These are phyloP conservation scores for Pleurotus tuber-regium DNA, from an alignment of 768 basidiomycete genomes.

Conservation along the genomic window DNA sequence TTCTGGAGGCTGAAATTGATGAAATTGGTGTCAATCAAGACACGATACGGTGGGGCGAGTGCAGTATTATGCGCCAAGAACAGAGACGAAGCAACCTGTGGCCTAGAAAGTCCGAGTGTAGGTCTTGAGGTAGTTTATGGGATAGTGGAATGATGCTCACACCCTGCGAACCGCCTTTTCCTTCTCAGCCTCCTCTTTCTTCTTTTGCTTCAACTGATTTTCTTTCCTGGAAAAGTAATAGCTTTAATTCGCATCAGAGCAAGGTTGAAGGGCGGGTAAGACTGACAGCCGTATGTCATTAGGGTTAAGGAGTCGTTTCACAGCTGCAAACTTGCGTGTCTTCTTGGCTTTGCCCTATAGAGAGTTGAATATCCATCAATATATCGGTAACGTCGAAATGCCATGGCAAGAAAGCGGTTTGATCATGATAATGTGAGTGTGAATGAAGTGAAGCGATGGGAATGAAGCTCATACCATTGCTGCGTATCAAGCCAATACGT, in stretches of 20 bases:
- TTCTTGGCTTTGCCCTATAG: constrained; percentile 85
- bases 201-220: constrained; percentile 86
- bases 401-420: not conserved
- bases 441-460: too few species aligned
- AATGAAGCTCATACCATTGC: not conserved
- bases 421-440: not conserved
- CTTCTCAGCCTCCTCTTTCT: constrained; percentile 79
- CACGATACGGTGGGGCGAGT: constrained; percentile 94
- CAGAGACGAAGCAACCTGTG: constrained; percentile 85
- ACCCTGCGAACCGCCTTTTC: constrained; percentile 74
- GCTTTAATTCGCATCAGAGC: constrained; percentile 7
- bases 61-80: constrained; percentile 95
- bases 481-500: too few species aligned
- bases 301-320: constrained; percentile 92
- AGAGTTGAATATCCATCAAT: not conserved
- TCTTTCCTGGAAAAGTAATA: constrained; percentile 67
- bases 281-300: constrained; percentile 89
- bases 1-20: constrained; percentile 99
- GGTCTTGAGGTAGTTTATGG: constrained; percentile 7
- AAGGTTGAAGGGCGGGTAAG: not conserved
- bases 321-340: constrained; percentile 90
- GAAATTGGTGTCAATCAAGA: constrained; percentile 98
- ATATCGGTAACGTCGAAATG: not conserved
- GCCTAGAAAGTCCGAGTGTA: constrained; percentile 38
- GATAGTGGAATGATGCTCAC: constrained; percentile 44